These are phyloP conservation scores for Tricladium varicosporioides DNA, from an alignment of 2,329 filamentous ascomycete genomes.

Conservation along the genomic window DNA sequence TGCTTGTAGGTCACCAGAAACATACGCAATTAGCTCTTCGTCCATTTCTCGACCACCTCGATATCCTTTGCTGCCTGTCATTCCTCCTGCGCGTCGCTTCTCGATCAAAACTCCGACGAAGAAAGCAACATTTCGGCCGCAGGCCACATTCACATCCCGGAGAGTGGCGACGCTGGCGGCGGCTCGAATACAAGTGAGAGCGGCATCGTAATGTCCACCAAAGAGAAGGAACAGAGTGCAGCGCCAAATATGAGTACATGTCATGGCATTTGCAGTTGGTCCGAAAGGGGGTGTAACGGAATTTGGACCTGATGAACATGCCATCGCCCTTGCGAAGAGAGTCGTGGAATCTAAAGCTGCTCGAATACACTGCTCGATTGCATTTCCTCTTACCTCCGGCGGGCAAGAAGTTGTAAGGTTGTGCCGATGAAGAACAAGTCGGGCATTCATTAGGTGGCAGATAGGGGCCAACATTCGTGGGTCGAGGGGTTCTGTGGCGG, in stretches of 20 bases:
- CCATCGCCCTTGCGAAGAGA: slow-evolving; percentile 67
- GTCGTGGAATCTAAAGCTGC: slow-evolving; percentile 77
- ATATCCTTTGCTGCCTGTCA: slow-evolving; percentile 23
- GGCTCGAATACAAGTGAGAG: slow-evolving; percentile 70
- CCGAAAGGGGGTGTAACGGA: slow-evolving; percentile 34
- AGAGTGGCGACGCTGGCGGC: slow-evolving; percentile 68
- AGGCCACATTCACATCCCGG: slow-evolving; percentile 71
- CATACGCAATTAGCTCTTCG: slow-evolving; percentile 85
- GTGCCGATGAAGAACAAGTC: slow-evolving; percentile 84
- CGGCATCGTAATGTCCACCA: slow-evolving; percentile 68
- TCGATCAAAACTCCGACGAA: slow-evolving; percentile 69
- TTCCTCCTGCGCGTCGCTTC: slow-evolving; percentile 44
- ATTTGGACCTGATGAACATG: slow-evolving; percentile 36
- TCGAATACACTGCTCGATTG: slow-evolving; percentile 73
- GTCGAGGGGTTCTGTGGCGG: slow-evolving; percentile 66
- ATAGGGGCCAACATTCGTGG: slow-evolving; percentile 73
- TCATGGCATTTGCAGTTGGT: slow-evolving; percentile 59
- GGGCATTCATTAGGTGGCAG: slow-evolving; percentile 75
- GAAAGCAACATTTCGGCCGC: slow-evolving; percentile 78
- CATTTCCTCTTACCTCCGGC: slow-evolving; percentile 61
- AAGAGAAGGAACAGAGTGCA: slow-evolving; percentile 79
- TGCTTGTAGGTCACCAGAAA: slow-evolving; percentile 82
- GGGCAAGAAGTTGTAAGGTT: slow-evolving; percentile 76
- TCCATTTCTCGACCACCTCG: slow-evolving; percentile 45
- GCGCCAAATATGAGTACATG: slow-evolving; percentile 84